Evolutionary conservation across 768 basidiomycete species (phyloP).

Genomic region (Tylopilus intermedius): DNA sequence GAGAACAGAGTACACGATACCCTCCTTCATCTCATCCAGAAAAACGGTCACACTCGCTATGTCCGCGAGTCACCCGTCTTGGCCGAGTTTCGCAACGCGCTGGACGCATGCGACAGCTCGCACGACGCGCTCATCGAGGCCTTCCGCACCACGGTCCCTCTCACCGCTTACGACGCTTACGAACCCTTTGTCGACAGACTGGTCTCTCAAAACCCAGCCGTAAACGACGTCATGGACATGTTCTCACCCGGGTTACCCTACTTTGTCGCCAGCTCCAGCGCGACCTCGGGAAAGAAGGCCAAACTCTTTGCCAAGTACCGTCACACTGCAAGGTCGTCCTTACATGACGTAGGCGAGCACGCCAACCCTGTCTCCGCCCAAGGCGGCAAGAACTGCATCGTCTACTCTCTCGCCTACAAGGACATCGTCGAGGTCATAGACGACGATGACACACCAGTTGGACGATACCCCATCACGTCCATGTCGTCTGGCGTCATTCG

Average conservation of each 20-base stretch:
- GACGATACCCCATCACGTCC: slow-evolving; percentile 4
- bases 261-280: slow-evolving; percentile 17
- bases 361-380: slow-evolving; percentile 10
- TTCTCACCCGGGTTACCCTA: slow-evolving; percentile 21
- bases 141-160: slow-evolving; percentile 16
- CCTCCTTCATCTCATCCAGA: slow-evolving; percentile 4
- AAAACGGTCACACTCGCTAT: slow-evolving; percentile 5
- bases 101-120: slow-evolving; percentile 1
- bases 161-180: slow-evolving; percentile 21
- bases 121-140: slow-evolving; percentile 6
- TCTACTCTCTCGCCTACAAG: slow-evolving; percentile 17
- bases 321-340: background rate
- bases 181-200: slow-evolving; percentile 15
- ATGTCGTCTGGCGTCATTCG: slow-evolving; percentile 18
- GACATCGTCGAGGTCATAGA: slow-evolving; percentile 5
- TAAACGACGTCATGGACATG: slow-evolving; percentile 17
- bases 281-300: slow-evolving; percentile 15
- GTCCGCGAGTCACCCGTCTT: slow-evolving; percentile 13
- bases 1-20: background rate
- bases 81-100: slow-evolving; percentile 8
- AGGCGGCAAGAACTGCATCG: slow-evolving; percentile 21
- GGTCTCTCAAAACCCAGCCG: background rate
- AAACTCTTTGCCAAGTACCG: slow-evolving; percentile 22
- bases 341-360: slow-evolving; percentile 11
- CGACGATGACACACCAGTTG: background rate